Evolutionary conservation across 352 stramenopile genomes (phyloP), one percentile per base, ranked within the genome.

Genomic region (Pythium guiyangense): DNA sequence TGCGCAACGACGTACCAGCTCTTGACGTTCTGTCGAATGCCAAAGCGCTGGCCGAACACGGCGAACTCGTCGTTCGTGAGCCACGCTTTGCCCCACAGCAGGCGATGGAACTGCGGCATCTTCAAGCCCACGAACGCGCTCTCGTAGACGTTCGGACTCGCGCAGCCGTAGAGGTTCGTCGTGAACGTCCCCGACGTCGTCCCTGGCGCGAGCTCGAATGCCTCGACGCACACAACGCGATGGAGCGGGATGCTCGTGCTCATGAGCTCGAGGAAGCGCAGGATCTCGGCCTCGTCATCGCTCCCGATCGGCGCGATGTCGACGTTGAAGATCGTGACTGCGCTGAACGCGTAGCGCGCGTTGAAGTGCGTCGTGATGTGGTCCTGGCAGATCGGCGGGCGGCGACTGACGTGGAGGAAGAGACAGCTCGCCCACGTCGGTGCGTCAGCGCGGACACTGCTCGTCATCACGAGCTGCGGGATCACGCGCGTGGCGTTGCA

Each of bases 401-500:
- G 46, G 10, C 60, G 54, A 9, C 57, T 34, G 14, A 54, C 46
- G 34, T 62, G 48, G 2, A 66, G 52, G 25, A 71, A 49, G 25
- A 51, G 17, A 27, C 64, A 71, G n/a, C 53, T 55, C 5, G 59
- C 59, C 64, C 64, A 71, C 25, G 54, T 48, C 51, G 63, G 61
- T 15, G 64, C 46, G n/a, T 71, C 64, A 2, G 47, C 46, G 22
- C 64, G 59, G 14, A 62, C 25, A 34, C 53, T 71, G 40, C 59
- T 65, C 34, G 60, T 64, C 34, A 71, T 52, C 15, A 64, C 54
- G 45, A 71, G 60, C 17, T 62, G 59, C 3, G 59, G 44, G 29
- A 67, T 35, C 3, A 59, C 57, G 8, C 40, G 43, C 18, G 61
- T 48, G 40, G 37, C 54, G 20, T 52, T 64, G 8, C 34, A 15